Evolutionary conservation across 495 filamentous ascomycete species (phyloP), one percentile per base, ranked within the genome.

Genomic region (Neurospora cerealis): DNA sequence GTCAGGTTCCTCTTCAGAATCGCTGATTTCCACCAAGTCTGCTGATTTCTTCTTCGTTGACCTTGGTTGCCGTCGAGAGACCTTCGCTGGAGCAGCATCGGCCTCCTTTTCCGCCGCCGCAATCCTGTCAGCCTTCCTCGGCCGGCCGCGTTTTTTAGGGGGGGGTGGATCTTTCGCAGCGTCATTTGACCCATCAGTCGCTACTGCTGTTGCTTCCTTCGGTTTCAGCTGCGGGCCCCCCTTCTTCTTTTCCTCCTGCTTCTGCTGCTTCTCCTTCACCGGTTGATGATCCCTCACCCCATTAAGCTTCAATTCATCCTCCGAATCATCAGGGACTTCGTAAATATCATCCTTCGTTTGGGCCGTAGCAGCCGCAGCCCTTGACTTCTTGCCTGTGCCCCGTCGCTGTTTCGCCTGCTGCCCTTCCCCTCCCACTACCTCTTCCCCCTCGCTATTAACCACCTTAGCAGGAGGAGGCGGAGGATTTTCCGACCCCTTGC

Each of bases 281-380:
- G 34, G 19, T 69, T 54, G 21, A 11, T 32, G 71, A 15, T 46
- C 28, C 19, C 54, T 66, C 0, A 71, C 70, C 8, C 36, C 44
- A 7, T 72, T 37, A 1, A 71, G n/a, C n/a, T 8, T 71, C 37
- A 80, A 41, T 62, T 85, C 83, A 62, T 81, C 79, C 44, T 80
- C 81, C 11, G 74, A 81, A 3, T 83, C 84, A 71, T 85, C 83
- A 0, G 81, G 83, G 6, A 84, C 77, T 15, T 85, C 83, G 75
- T 85, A 85, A 34, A 84, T 69, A 36, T 75, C 81, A 13, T 37
- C 71, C 15, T 48, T 69, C 41, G 69, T 17, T n/a, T 44, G 41
- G 3, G 15, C 40, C 5, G 42, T 7, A n/a, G 44, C 44, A 21
- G 70, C 21, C 9, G 46, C 46, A 48, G 71, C 24, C 9, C 19